A percentile compares a stretch with the other conserved stretches of the same genome.
Conservation (phyloP, 2,329 filamentous ascomycete species). For the Thelonectria discophora region DNA sequence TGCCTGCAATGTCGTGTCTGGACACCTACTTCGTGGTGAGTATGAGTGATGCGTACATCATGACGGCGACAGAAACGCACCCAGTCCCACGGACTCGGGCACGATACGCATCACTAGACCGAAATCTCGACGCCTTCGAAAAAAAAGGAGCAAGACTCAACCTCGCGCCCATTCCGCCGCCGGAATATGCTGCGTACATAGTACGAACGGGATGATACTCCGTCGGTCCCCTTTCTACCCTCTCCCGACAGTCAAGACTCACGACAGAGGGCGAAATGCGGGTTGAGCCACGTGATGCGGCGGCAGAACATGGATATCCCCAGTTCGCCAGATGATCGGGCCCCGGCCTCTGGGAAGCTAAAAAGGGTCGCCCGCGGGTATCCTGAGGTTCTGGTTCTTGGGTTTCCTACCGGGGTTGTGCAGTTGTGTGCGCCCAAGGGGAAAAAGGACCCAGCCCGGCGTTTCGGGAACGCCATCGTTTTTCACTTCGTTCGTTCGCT, state of each 20-base stretch:
- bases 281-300: conserved; percentile 22
- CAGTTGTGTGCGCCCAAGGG: not conserved
- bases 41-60: no score
- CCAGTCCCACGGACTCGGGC: not conserved
- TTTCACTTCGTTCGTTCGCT: not conserved
- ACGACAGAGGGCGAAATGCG: not conserved
- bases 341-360: conserved; percentile 23
- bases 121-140: not conserved
- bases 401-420: not conserved
- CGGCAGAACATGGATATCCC: conserved; percentile 34
- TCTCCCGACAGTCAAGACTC: not conserved
- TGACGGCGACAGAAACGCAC: not conserved
- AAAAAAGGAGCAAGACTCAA: not conserved
- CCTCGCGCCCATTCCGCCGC: not conserved
- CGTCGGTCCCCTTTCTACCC: no score
- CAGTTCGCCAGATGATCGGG: conserved; percentile 1
- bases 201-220: no score
- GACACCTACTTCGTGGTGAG: no score
- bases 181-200: not conserved
- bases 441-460: conserved; percentile 23
- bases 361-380: conserved; percentile 27
- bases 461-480: conserved; percentile 24
- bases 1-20: no score
- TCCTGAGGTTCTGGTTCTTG: conserved; percentile 19
- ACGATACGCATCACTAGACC: not conserved